Evolutionary conservation across 805 yeast genomes (phyloP).

Genomic region (Metschnikowia matae): DNA sequence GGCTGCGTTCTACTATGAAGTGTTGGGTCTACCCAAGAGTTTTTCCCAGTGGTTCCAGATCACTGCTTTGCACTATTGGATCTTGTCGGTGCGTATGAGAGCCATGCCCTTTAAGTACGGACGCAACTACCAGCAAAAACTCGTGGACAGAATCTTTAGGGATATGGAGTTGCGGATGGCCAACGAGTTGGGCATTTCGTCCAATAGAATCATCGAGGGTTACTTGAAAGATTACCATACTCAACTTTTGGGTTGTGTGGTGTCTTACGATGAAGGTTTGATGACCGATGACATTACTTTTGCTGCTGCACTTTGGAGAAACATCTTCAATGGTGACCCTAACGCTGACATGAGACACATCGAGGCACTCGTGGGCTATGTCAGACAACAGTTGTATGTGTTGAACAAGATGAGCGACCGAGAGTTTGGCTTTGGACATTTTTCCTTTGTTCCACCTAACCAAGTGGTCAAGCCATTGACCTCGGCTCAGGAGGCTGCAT

Average conservation of each 20-base stretch:
- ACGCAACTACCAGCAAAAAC: slow-evolving; percentile 82
- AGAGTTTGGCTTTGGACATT: slow-evolving; percentile 89
- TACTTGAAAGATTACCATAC: slow-evolving; percentile 87
- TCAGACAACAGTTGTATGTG: slow-evolving; percentile 85
- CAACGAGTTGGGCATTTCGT: slow-evolving; percentile 78
- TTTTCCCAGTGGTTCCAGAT: slow-evolving; percentile 97
- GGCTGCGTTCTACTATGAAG: slow-evolving; percentile 82
- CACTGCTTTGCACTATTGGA: slow-evolving; percentile 88
- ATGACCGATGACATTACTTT: slow-evolving; percentile 72
- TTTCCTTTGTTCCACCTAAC: slow-evolving; percentile 78
- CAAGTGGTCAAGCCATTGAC: slow-evolving; percentile 72
- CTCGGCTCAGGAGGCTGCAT: slow-evolving; percentile 54
- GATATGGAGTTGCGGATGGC: slow-evolving; percentile 85
- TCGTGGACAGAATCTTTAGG: slow-evolving; percentile 82
- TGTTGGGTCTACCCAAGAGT: slow-evolving; percentile 75
- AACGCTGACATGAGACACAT: slow-evolving; percentile 77
- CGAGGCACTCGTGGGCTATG: slow-evolving; percentile 86
- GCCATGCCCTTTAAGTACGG: slow-evolving; percentile 91
- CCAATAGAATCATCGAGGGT: slow-evolving; percentile 77
- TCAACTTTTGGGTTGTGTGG: slow-evolving; percentile 83
- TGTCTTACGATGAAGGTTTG: slow-evolving; percentile 91
- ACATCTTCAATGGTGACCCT: slow-evolving; percentile 79
- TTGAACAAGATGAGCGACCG: slow-evolving; percentile 81
- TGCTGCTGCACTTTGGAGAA: slow-evolving; percentile 85
- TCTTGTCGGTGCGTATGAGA: slow-evolving; percentile 90